Evolutionary conservation across 768 basidiomycete species (phyloP).

Genomic region (Rhodotorula paludigena): DNA sequence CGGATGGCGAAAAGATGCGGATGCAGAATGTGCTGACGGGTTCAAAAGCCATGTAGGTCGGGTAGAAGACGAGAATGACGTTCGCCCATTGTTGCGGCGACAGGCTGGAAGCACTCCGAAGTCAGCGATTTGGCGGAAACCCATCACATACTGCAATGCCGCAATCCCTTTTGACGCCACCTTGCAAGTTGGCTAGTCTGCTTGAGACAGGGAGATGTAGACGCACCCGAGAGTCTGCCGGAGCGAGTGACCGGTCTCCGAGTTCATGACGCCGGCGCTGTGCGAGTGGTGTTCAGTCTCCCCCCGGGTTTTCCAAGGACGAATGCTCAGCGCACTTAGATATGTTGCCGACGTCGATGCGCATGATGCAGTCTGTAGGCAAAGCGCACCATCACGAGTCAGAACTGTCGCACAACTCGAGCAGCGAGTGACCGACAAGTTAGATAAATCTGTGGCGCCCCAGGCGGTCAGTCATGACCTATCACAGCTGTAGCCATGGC

Average conservation of each 20-base stretch:
- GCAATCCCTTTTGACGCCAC: no score
- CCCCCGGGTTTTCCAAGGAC: no score
- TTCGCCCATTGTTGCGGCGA: background rate
- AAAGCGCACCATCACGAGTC: no score
- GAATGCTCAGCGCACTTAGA: no score
- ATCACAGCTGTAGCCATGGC: no score
- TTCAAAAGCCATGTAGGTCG: background rate
- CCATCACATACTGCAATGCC: no score
- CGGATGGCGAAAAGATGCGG: background rate
- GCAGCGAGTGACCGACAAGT: background rate
- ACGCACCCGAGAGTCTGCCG: background rate
- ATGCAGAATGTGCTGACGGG: background rate
- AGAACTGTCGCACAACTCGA: no score
- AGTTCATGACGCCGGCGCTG: slow-evolving; percentile 2
- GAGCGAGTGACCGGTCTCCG: background rate
- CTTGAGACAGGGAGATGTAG: background rate
- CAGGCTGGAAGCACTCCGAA: background rate
- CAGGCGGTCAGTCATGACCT: no score
- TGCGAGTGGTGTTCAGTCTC: no score
- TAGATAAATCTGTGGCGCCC: background rate
- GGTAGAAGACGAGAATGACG: background rate
- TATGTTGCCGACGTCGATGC: slow-evolving; percentile 11
- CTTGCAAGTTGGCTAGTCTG: no score
- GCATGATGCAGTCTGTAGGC: slow-evolving; percentile 8
- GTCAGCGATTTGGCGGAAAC: no score